Base-by-base conservation (phyloP, 371 early-diverging fungal genomes). In the Apophysomyces trapeziformis region DNA sequence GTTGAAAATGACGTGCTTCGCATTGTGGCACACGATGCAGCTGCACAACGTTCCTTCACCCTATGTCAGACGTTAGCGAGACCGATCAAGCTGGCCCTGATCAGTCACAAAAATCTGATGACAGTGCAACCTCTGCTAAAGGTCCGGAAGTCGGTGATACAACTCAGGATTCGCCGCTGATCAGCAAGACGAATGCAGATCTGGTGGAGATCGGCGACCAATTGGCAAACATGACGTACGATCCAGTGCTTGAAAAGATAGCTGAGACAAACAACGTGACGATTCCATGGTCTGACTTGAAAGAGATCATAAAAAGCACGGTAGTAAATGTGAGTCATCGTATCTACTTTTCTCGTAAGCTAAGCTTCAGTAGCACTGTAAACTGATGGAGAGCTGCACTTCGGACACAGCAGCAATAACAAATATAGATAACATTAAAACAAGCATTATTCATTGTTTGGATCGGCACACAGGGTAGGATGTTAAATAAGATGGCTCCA, bases 381-480 rank as follows among this genome's bases (percentile, higher is more conserved):
- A 68, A 36, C 45, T 68, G 12, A 71, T 79, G 68, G 68, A 74
- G 35, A 47, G 44, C 32, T 66, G 71, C 39, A 44, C 71, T 18
- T 16, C 57, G 2, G 72, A 71, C 58, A 38, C 64, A 41, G 57
- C 65, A 26, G 47, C 59, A 2, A 54, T 46, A 43, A 59, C 47
- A 2, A 62, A 57, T 9, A 66, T 72, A 37, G 76, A 79, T 12
- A 64, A 50, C 7, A 59, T 73, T 37, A 68, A 68, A 36, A 57
- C 64, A 7, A 69, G 67, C 36, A 78, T 80, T 38, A 39, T 65
- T 35, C 71, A 74, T n/a, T 58, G 58, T 32, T 59, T 80, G 11
- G 73, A 74, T 41, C 71, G 68, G 0, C 81, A 76, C 36, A 26
- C 38, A 60, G 67, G 74, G 82, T 82, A 75, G 32, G 62, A 61